Conservation (phyloP, 1,284 basidiomycete genomes). For the Sparassis latifolia region DNA sequence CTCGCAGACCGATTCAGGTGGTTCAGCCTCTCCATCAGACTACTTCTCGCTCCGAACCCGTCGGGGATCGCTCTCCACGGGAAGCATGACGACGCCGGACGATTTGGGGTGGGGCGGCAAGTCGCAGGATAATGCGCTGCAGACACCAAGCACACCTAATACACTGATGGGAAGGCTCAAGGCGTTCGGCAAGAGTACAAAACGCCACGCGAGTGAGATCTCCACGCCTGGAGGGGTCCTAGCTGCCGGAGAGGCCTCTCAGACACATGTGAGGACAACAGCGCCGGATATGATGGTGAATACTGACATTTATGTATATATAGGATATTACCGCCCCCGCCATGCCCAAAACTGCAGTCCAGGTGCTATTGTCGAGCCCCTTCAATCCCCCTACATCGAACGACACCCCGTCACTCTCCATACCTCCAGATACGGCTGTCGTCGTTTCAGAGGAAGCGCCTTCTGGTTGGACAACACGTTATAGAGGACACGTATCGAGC, state of each 20-base stretch:
- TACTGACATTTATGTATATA: too few species aligned
- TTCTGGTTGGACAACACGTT: slow-evolving; percentile 75
- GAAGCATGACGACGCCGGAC: slow-evolving; percentile 33
- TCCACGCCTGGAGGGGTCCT: slow-evolving; percentile 18
- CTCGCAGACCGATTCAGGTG: slow-evolving; percentile 9
- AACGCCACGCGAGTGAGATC: slow-evolving; percentile 38
- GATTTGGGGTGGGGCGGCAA: slow-evolving; percentile 50
- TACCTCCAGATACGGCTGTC: slow-evolving; percentile 63
- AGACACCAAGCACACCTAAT: slow-evolving; percentile 49
- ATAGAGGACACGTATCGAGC: slow-evolving; percentile 65
- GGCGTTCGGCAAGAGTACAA: slow-evolving; percentile 58
- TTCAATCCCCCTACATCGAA: slow-evolving; percentile 64
- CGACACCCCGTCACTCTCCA: slow-evolving; percentile 67
- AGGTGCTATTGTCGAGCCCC: slow-evolving; percentile 60
- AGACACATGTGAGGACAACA: slow-evolving; percentile 13
- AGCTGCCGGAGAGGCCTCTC: slow-evolving; percentile 16
- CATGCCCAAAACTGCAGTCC: slow-evolving; percentile 41
- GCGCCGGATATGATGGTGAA: too few species aligned
- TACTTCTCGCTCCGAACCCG: slow-evolving; percentile 44
- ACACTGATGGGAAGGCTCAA: slow-evolving; percentile 77
- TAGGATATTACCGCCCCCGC: slow-evolving; percentile 8
- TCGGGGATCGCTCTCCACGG: slow-evolving; percentile 35
- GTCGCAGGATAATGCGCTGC: slow-evolving; percentile 22
- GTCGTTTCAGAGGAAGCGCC: slow-evolving; percentile 81
- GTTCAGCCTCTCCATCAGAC: slow-evolving; percentile 28